A percentile compares a stretch with the other conserved stretches of the same genome.
Evolutionary conservation across 768 basidiomycete genomes (phyloP).

Genomic region (Dictyophora rubrovolvata): DNA sequence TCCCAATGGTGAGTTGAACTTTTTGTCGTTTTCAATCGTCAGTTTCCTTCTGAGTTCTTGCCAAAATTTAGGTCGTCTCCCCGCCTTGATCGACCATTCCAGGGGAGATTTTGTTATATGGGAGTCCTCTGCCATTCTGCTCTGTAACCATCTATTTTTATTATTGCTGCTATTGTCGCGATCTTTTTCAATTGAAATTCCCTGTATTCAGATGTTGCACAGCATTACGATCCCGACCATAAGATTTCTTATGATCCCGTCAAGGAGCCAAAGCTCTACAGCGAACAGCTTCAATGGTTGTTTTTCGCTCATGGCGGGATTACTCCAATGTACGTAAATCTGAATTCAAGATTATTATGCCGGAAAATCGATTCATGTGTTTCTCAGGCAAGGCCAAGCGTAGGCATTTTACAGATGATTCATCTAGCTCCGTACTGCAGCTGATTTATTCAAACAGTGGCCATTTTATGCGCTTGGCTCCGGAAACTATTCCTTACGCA

Average conservation of each 20-base stretch:
- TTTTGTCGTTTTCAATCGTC: background rate
- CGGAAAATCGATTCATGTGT: slow-evolving; percentile 1
- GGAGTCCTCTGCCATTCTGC: slow-evolving; percentile 70
- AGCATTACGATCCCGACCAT: slow-evolving; percentile 67
- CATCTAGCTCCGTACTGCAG: background rate
- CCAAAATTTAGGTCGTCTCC: slow-evolving; percentile 38
- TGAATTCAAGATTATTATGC: background rate
- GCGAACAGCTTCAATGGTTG: slow-evolving; percentile 75
- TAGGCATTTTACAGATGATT: slow-evolving; percentile 6
- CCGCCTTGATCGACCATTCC: slow-evolving; percentile 50
- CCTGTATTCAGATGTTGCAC: slow-evolving; percentile 39
- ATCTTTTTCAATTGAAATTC: background rate
- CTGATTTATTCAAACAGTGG: slow-evolving; percentile 31
- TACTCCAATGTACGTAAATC: background rate
- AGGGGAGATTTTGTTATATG: slow-evolving; percentile 54
- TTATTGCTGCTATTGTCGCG: slow-evolving; percentile 4
- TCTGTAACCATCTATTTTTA: slow-evolving; percentile 26
- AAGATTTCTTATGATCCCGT: slow-evolving; percentile 53
- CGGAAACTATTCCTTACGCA: slow-evolving; percentile 52
- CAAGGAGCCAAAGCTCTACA: slow-evolving; percentile 47
- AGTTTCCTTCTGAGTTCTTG: background rate
- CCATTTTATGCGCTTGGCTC: slow-evolving; percentile 56
- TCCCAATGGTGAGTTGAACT: background rate
- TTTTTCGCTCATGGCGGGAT: slow-evolving; percentile 46
- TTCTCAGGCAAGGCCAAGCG: slow-evolving; percentile 13